These are phyloP conservation scores for Knoxdaviesia proteae DNA, from an alignment of 2,329 filamentous ascomycete species.

Conservation along the genomic window DNA sequence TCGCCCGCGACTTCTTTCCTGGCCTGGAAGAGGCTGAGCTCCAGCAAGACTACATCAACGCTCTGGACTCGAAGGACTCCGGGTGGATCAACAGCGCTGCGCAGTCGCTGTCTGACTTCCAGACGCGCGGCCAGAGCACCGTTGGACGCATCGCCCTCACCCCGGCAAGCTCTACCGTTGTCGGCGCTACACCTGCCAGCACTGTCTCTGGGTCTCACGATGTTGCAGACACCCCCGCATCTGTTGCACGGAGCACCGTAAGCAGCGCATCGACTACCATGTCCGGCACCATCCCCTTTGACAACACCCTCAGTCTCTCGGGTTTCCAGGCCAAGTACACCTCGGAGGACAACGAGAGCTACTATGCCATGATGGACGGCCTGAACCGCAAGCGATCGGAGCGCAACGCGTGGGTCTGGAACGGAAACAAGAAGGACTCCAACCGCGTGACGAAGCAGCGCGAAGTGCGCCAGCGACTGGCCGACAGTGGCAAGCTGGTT, in stretches of 20 bases:
- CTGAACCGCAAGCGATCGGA: slow-evolving; percentile 70
- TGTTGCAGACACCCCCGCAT: slow-evolving; percentile 1
- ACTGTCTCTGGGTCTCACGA: not conserved
- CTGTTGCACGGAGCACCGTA: not conserved
- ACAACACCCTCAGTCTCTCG: slow-evolving; percentile 43
- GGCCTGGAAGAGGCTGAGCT: slow-evolving; percentile 69
- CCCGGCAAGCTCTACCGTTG: no score
- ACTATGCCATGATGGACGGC: slow-evolving; percentile 77
- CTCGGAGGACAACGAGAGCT: slow-evolving; percentile 93
- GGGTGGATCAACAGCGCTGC: slow-evolving; percentile 74
- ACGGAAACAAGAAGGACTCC: slow-evolving; percentile 67
- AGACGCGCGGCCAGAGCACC: slow-evolving; percentile 29
- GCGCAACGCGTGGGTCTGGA: slow-evolving; percentile 79
- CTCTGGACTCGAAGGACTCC: slow-evolving; percentile 65
- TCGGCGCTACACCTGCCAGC: slow-evolving; percentile 10
- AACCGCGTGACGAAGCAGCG: slow-evolving; percentile 56
- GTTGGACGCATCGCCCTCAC: no score
- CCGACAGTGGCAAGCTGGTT: slow-evolving; percentile 21
- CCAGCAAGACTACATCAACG: slow-evolving; percentile 82
- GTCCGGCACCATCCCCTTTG: not conserved
- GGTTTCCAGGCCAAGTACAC: slow-evolving; percentile 87
- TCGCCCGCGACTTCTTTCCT: slow-evolving; percentile 91
- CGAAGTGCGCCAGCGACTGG: slow-evolving; percentile 33
- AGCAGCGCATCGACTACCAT: slow-evolving; percentile 1
- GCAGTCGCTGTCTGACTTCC: slow-evolving; percentile 49